Base-by-base conservation (phyloP, 805 yeast species). In the Candida quercuum region DNA sequence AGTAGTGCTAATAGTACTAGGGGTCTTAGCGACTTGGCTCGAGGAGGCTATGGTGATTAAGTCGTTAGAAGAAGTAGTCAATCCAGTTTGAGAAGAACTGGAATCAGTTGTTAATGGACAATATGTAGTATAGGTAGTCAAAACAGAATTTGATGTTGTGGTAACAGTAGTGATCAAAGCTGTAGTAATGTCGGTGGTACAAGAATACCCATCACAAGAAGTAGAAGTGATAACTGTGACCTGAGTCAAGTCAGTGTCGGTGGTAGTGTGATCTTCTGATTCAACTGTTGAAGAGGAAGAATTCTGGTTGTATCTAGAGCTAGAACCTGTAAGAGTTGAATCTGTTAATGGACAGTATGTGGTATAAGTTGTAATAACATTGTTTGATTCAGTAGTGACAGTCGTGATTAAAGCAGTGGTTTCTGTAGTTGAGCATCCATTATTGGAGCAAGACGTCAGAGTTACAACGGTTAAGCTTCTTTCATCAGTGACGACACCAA, bases 41-140 rank as follows among this genome's bases (percentile, higher is more conserved):
- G n/a, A 40, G 42, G 31, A 53, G 42, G 40, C 38, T 37, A 22
- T 19, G 2, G 37, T n/a, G 11, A 31, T 14, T 14, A 33, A 25
- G 16, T 60, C 49, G 10, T 33, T 20, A 6, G 45, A 16, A 12
- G 33, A 4, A 13, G 33, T 12, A 10, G 24, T n/a, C 15, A 12
- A 8, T 9, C 33, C 12, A 15, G 15, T 6, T 5, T 3, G 32
- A 24, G 14, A 37, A 16, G 32, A 10, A 14, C 25, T 19, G 11
- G 33, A 22, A 13, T 17, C 28, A 13, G 17, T 29, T n/a, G 57
- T 49, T 23, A 56, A 40, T 28, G 71, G 71, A 43, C 69, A 64
- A 54, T 63, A 64, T 5, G 71, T 65, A 13, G 70, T 63, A 57
- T 61, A 72, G 15, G 52, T 51, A 13, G 70, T 71, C 31, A 36